These are phyloP conservation scores for Neurospora sp. DNA, from an alignment of 495 filamentous ascomycete species.

Conservation along the genomic window DNA sequence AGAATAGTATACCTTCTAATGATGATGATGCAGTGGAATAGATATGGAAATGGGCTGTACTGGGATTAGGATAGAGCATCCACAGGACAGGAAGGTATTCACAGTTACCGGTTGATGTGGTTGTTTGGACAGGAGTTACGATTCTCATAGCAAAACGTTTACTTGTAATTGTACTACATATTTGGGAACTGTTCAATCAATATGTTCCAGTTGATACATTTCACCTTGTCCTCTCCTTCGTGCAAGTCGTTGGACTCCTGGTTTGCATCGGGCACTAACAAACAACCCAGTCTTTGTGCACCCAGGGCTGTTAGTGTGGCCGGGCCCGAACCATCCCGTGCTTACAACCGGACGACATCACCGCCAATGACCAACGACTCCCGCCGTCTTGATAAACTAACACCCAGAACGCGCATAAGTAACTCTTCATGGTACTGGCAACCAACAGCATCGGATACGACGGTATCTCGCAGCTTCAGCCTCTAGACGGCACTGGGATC, in stretches of 20 bases:
- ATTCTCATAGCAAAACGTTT: background rate
- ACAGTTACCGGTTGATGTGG: background rate
- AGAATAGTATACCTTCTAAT: background rate
- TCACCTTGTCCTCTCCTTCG: background rate
- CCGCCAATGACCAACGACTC: background rate
- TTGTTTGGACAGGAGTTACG: background rate
- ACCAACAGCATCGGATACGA: background rate
- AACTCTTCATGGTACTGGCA: too few species aligned
- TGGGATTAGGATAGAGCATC: background rate
- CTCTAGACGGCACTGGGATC: background rate
- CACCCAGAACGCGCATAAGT: background rate
- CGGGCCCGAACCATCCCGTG: background rate
- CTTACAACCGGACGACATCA: background rate
- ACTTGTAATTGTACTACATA: background rate
- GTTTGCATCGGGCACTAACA: background rate
- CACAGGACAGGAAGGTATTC: background rate
- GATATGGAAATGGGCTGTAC: background rate
- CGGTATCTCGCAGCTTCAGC: background rate
- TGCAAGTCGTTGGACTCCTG: background rate
- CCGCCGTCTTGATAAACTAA: background rate
- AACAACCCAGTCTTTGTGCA: fast-evolving
- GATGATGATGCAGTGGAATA: background rate
- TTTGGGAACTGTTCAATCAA: background rate
- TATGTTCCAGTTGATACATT: too few species aligned
- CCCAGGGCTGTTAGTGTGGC: background rate